These are phyloP conservation scores for Mycena vulgaris DNA, from an alignment of 768 basidiomycete genomes.

Conservation along the genomic window DNA sequence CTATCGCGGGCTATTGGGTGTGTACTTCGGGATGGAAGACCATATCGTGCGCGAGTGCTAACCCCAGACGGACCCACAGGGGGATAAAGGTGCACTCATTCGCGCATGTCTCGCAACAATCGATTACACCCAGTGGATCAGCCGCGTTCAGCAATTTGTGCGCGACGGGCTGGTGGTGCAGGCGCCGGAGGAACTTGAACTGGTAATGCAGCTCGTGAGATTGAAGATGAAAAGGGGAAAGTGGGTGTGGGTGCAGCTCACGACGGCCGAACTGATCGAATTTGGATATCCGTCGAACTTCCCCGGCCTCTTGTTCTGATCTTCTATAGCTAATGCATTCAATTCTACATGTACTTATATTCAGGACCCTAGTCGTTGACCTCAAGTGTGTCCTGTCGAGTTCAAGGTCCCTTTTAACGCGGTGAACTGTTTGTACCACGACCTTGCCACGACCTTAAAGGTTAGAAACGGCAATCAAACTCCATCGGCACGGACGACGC, in stretches of 20 bases:
- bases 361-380: no score
- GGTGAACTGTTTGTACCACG: no score
- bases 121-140: conserved; percentile 27
- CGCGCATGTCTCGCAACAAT: not conserved
- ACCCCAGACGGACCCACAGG: not conserved
- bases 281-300: conserved; percentile 27
- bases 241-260: conserved; percentile 34
- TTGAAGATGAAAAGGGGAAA: conserved; percentile 31
- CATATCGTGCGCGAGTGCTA: conserved; percentile 19
- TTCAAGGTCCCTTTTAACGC: no score
- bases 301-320: conserved; percentile 16
- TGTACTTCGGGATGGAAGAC: conserved; percentile 31
- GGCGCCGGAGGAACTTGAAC: not conserved
- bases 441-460: no score
- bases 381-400: no score
- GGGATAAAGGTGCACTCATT: not conserved
- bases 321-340: no score
- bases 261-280: conserved; percentile 1
- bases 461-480: no score
- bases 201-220: conserved; percentile 23
- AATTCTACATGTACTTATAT: no score
- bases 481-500: no score
- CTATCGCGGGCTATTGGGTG: conserved; percentile 19
- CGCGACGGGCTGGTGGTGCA: conserved; percentile 33
- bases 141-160: conserved; percentile 23